A percentile compares a stretch with the other conserved stretches of the same genome.
phyloP scores from a whole-genome alignment of 441 rosid species.

The Erodium chrysanthum region DNA sequence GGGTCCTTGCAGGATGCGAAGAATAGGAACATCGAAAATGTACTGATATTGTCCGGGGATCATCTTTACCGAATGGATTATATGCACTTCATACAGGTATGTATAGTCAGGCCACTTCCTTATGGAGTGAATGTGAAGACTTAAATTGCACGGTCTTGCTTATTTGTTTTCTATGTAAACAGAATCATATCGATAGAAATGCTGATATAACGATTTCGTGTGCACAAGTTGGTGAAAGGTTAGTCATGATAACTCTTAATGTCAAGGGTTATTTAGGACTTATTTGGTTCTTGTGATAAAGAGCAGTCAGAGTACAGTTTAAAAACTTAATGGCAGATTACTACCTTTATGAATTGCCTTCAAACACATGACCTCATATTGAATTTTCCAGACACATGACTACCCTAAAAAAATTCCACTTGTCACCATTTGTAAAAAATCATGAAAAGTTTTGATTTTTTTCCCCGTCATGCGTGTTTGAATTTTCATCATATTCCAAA shows the following conservation, averaged over 20 bases:
- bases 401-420: no score
- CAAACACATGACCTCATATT: no score
- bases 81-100: slow-evolving; percentile 73
- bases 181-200: slow-evolving; percentile 68
- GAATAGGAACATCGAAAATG: slow-evolving; percentile 66
- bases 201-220: slow-evolving; percentile 83
- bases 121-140: background rate
- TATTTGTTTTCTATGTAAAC: slow-evolving; percentile 26
- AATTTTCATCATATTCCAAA: no score
- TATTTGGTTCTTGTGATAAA: no score
- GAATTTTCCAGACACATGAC: no score
- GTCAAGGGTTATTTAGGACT: no score
- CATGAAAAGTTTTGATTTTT: no score
- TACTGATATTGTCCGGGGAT: slow-evolving; percentile 75
- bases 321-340: no score
- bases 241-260: background rate
- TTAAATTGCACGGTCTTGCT: slow-evolving; percentile 9
- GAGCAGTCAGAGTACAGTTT: no score
- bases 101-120: background rate
- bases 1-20: slow-evolving; percentile 56
- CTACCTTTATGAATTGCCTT: no score
- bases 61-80: slow-evolving; percentile 93
- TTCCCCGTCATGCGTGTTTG: no score
- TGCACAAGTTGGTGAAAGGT: slow-evolving; percentile 62
- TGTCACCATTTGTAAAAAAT: no score